Evolutionary conservation across 441 rosid genomes (phyloP), one percentile per base, ranked within the genome.

Genomic region (Kokia cookei): DNA sequence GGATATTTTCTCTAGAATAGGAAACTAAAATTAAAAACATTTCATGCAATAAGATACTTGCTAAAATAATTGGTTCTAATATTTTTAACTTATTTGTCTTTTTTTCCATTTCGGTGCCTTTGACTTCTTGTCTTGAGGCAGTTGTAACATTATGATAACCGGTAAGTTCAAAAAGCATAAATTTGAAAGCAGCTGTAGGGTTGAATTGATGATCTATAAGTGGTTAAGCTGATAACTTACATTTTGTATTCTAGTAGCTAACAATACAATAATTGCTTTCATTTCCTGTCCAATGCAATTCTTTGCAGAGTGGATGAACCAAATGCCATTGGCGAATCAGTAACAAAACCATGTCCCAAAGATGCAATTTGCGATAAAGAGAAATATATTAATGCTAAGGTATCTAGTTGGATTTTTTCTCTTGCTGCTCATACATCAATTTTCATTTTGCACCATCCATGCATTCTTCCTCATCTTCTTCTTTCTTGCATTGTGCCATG

Each of bases 361-460:
- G 97, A 91, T 76, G 75, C 80, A 51, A 75, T 82, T 75, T 74
- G 57, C 76, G 47, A 66, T 45, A 94, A 90, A 88, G 98, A 94
- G 86, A 93, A 89, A 78, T 92, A 83, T 84, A 89, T 92, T 77
- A 83, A 84, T 14, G 86, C 88, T 35, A 94, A 94, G 97, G 98
- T 94, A 91, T 73, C 8, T 17, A 26, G 45, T 54, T 65, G 7
- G 12, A 65, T 17, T 67, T 17, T 60, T 29, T 47, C 53, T 48
- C 43, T 37, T 11, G 29, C 24, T 76, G 27, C 42, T 11, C 63
- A 73, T 26, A 53, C 55, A n/a, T 5, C 42, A 0, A 40, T 37
- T 40, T 67, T 53, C 63, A 73, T 73, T 19, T 54, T 64, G 53
- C 26, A 24, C 27, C 27, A 58, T 22, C 69, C 54, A 37, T 27